phyloP scores from a whole-genome alignment of 1,284 basidiomycete species.

The Calocybe gambosa region DNA sequence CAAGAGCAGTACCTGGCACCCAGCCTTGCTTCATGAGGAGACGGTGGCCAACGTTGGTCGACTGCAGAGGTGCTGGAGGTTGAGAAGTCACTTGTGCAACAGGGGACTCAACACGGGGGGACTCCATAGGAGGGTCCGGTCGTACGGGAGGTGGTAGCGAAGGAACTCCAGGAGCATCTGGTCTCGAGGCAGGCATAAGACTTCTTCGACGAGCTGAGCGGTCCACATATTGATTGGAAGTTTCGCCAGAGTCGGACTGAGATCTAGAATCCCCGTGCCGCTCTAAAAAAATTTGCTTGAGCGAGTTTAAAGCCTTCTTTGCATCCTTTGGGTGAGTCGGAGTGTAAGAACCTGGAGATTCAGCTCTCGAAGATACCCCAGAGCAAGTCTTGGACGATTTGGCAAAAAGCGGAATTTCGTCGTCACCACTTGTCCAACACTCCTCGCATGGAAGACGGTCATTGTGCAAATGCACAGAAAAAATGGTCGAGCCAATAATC shows the following conservation, averaged over 20 bases:
- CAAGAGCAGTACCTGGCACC: constrained; percentile 60
- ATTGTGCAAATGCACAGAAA: constrained; percentile 62
- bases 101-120: constrained; percentile 15
- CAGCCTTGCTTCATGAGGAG: constrained; percentile 70
- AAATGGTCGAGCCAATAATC: constrained; percentile 62
- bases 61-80: constrained; percentile 39
- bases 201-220: constrained; percentile 63
- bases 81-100: constrained; percentile 24
- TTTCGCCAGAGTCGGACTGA: constrained; percentile 13
- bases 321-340: constrained; percentile 34
- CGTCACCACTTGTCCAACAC: constrained; percentile 43
- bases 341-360: constrained; percentile 12
- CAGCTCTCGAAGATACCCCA: constrained; percentile 24
- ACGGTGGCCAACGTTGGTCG: constrained; percentile 60
- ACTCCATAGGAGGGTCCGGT: constrained; percentile 7
- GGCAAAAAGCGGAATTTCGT: constrained; percentile 57
- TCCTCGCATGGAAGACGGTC: constrained; percentile 52
- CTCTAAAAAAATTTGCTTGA: constrained; percentile 56
- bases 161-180: constrained; percentile 40
- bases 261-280: constrained; percentile 30
- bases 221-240: constrained; percentile 44
- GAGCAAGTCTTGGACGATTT: constrained; percentile 19
- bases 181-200: constrained; percentile 42
- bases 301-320: constrained; percentile 52
- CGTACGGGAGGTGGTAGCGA: constrained; percentile 5